These are phyloP conservation scores for Lentinula edodes DNA, from an alignment of 768 basidiomycete species.

Conservation along the genomic window DNA sequence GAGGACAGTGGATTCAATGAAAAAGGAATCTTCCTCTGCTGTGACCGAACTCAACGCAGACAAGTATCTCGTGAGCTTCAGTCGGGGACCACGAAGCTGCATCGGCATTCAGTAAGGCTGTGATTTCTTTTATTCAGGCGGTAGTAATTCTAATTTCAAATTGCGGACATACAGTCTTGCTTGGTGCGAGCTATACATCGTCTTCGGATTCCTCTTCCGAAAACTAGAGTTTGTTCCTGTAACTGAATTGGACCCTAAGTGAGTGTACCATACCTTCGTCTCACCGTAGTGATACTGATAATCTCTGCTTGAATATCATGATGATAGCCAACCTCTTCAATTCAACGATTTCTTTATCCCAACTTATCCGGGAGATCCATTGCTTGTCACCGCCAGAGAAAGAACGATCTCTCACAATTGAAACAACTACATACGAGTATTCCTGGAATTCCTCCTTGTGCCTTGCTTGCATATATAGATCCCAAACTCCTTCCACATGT, in stretches of 20 bases:
- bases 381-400: background rate
- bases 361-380: background rate
- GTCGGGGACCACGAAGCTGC: constrained; percentile 19
- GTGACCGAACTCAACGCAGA: constrained; percentile 11
- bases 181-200: constrained; percentile 17
- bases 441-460: background rate
- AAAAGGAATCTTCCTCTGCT: background rate
- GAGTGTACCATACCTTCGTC: background rate
- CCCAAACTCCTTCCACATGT: background rate
- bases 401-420: background rate
- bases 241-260: background rate
- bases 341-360: constrained; percentile 4
- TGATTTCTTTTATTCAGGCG: background rate
- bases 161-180: constrained; percentile 12
- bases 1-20: background rate
- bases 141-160: background rate
- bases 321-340: background rate
- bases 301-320: background rate
- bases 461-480: background rate
- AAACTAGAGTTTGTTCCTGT: constrained; percentile 14
- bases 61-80: constrained; percentile 18
- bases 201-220: constrained; percentile 20
- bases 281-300: background rate
- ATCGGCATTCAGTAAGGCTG: constrained; percentile 17
- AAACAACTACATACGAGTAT: background rate